Base-by-base conservation (phyloP, 805 yeast genomes). In the Ogataea methylovora region DNA sequence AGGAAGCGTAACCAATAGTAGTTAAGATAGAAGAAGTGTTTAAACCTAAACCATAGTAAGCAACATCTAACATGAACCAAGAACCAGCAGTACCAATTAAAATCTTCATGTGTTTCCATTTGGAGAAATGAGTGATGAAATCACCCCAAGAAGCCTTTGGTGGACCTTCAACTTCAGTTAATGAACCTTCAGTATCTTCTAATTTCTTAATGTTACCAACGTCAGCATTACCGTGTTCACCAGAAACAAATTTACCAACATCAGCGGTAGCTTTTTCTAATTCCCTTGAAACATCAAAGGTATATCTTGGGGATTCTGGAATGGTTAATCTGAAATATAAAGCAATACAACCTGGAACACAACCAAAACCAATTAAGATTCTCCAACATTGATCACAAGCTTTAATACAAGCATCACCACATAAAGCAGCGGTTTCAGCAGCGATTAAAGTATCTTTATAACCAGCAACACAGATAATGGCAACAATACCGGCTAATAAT, bases 381-480 rank as follows among this genome's bases (percentile, higher is more conserved):
- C 96, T 84, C 96, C 96, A 86, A 86, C 85, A 84, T 65, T 79
- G 86, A 65, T 86, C 95, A 63, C 82, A 73, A 36, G 95, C 95
- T 55, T 67, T 74, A 41, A 64, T 56, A 79, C 95, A 86, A 14
- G 49, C 64, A 21, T 63, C 69, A 38, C 63, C 78, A 73, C 95
- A 86, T 51, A 70, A 71, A 24, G 69, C 61, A 43, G 76, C 69
- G 32, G 67, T 48, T 45, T 67, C 60, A 28, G 83, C 86, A 36
- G 45, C 55, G 35, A 64, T 63, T 45, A 86, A 65, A 26, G 68
- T 68, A 45, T 65, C 58, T 59, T 82, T 84, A 72, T 81, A 87
- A 50, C 77, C 94, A 37, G 80, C 83, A 46, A 84, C 82, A 54
- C 76, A 70, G 38, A 84, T 54, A 41, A 86, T 63, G 37, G 94